A percentile compares a stretch with the other conserved stretches of the same genome.
phyloP scores from a whole-genome alignment of 1,284 basidiomycete genomes.

The Sporisorium reilianum region DNA sequence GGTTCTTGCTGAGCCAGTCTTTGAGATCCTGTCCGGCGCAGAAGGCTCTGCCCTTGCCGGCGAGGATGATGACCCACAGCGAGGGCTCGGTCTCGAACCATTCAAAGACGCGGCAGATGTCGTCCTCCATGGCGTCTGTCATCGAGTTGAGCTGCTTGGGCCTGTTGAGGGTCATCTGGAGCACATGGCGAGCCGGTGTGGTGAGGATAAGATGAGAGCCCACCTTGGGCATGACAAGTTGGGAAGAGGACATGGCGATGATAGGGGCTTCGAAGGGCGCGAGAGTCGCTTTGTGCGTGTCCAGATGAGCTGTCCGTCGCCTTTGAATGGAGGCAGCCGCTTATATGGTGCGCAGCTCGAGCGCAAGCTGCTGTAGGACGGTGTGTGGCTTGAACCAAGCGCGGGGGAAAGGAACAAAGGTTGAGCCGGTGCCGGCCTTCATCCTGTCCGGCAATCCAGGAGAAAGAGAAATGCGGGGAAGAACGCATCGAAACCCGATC shows the following conservation, averaged over 20 bases:
- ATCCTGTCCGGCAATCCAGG: constrained; percentile 25
- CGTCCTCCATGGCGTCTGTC: constrained; percentile 73
- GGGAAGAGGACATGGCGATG: constrained; percentile 24
- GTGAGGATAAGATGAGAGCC: constrained; percentile 57
- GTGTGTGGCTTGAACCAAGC: constrained; percentile 12
- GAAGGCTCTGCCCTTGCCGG: constrained; percentile 81
- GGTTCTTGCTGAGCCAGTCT: constrained; percentile 49
- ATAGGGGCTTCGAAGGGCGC: background rate
- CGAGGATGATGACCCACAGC: constrained; percentile 82
- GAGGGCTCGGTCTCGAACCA: constrained; percentile 82
- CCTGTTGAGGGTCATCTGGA: constrained; percentile 81
- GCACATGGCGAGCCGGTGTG: constrained; percentile 69
- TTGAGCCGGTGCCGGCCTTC: constrained; percentile 30
- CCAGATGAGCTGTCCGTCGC: background rate
- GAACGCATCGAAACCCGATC: constrained; percentile 3
- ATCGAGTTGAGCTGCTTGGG: constrained; percentile 81
- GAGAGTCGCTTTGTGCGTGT: too few species aligned
- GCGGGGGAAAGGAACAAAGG: background rate
- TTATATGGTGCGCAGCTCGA: too few species aligned
- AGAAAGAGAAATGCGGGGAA: constrained; percentile 33
- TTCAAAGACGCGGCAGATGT: constrained; percentile 75
- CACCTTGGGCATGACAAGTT: constrained; percentile 47
- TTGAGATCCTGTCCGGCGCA: constrained; percentile 74
- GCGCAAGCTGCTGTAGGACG: background rate
- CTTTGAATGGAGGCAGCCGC: background rate